Base-by-base conservation (phyloP, 208 protist species). In the Leishmania tarentolae region DNA sequence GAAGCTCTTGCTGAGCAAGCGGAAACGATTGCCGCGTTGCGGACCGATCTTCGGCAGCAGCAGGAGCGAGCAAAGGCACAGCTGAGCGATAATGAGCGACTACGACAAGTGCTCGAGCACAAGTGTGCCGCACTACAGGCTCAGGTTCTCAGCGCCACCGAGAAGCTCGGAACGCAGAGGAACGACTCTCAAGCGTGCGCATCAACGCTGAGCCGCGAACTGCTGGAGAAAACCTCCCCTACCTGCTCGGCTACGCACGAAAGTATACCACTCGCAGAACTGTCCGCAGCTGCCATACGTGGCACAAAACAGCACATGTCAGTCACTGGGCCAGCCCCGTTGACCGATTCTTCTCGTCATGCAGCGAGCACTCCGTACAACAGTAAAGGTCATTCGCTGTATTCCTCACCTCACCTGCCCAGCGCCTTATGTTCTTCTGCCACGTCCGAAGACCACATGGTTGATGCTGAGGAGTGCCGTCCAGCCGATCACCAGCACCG, bases 1-100 rank as follows among this genome's bases (percentile, higher is more conserved):
- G 73, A 72, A 9, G 87, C 82, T 4, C 66, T 88, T 76, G 31
- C 82, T 5, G 87, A 91, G 77, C 77, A 87, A 63, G 75, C 84
- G 37, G 85, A 83, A 31, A 86, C 83, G 11, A 84, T 85, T 19
- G 87, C 87, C 19, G 19, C 35, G 7, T 65, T 90, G 61, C 81
- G 82, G 4, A 63, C 59, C n/a, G 68, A 80, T 19, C 44, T 83
- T 47, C 83, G 83, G 13, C 74, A 68, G 56, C 74, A 74, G 8
- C 40, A 31, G 8, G 57, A 80, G 52, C 42, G 37, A n/a, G 31
- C 44, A 15, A 72, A 81, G 52, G 57, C 13, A 24, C 56, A 8
- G 21, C 31, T 63, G 19, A 35, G 52, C 1, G 76, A 78, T 35
- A 46, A 35, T 57, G 50, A 75, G 61, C 71, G 65, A n/a, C 61